Evolutionary conservation across 202 grass and related monocot genomes (phyloP).

Genomic region (Zoysia matrella): DNA sequence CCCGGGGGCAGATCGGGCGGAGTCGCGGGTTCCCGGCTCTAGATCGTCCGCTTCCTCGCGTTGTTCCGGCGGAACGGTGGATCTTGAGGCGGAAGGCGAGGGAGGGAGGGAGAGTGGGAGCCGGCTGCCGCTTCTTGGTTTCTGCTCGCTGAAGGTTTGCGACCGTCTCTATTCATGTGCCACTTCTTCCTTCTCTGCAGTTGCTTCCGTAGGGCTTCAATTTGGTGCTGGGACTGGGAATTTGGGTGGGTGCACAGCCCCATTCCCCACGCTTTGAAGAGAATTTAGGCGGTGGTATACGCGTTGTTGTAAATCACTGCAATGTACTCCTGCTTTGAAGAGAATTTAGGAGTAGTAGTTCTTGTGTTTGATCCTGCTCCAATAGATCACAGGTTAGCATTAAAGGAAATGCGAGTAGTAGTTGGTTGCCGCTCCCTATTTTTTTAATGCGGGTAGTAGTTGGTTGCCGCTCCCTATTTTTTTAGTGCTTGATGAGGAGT

Average conservation of each 20-base stretch:
- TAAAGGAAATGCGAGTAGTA: not conserved
- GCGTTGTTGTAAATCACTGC: not conserved
- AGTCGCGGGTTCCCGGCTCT: conserved; percentile 14
- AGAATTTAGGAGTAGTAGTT: not conserved
- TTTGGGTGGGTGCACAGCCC: not conserved
- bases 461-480: not conserved
- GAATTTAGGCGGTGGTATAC: not conserved
- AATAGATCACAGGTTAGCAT: conserved; percentile 1
- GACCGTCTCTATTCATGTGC: conserved; percentile 8
- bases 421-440: conserved; percentile 9
- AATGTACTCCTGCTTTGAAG: conserved; percentile 21
- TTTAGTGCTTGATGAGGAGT: conserved; percentile 13
- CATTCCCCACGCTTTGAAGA: not conserved
- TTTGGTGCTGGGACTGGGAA: conserved; percentile 21
- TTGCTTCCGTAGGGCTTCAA: not conserved
- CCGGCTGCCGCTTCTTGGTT: not conserved
- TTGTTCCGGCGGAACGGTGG: conserved; percentile 19
- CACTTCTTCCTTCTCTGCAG: conserved; percentile 1
- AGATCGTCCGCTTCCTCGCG: conserved; percentile 20
- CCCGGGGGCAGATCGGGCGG: conserved; percentile 40
- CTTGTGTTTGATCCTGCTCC: conserved; percentile 6
- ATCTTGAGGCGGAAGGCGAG: conserved; percentile 48
- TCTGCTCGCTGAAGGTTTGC: conserved; percentile 38
- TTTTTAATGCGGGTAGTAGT: no score
- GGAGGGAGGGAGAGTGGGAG: not conserved